Evolutionary conservation across 352 stramenopile species (phyloP), one percentile per base, ranked within the genome.

Genomic region (Phytophthora palmivora): DNA sequence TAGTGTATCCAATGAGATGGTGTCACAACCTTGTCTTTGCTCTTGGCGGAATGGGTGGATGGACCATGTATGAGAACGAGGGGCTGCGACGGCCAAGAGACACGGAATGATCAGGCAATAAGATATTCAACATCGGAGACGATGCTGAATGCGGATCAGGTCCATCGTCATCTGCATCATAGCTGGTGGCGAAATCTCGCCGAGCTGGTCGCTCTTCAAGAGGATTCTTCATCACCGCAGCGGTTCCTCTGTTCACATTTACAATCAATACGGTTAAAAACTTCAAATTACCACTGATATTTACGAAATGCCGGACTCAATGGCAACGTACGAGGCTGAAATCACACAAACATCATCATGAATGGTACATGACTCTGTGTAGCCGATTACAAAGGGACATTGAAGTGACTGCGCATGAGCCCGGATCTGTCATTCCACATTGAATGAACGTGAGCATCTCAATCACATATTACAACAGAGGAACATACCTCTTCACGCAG

Each of bases 311-410:
- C 24, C 3, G 24, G 24, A 28, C 24, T 28, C 8, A 4, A 45
- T 57, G 6, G 36, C 24, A 37, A 79, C 82, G 47, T 76, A 94
- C 61, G 95, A 98, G 28, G 97, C 97, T 4, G 96, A 98, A 41
- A 99, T 88, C n/a, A 99, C 91, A 59, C 95, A 98, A 0, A 96
- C 89, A 72, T 99, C 97, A 48, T 99, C 96, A 59, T 99, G 89
- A 70, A 99, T 99, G 0, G 94, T 98, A 21, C 91, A 98, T 1
- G 93, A 95, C 72, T 99, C 97, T 1, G 84, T 89, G 65, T 99
- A 99, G 12, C 97, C 97, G 53, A 99, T 91, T 1, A 99, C 96
- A 56, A 98, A 97, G 6, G 82, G 91, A 53, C 97, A 99, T 60
- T 98, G 97, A 6, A 99, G 78, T 21, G 95, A 97, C 56, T 96